Evolutionary conservation across 2,329 filamentous ascomycete species (phyloP).

Genomic region (Nigrospora oryzae): DNA sequence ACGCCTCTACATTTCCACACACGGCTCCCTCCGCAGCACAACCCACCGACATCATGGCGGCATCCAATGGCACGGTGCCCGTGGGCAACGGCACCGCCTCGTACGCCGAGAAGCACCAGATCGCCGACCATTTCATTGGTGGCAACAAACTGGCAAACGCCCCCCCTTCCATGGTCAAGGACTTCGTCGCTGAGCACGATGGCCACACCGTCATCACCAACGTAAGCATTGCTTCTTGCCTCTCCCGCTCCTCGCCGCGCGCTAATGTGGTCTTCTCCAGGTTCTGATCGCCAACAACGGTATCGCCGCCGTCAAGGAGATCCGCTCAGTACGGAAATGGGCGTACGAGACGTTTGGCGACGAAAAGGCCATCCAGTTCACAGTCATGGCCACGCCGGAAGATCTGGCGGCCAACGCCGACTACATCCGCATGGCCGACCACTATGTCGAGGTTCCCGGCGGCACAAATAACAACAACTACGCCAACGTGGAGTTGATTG

Average conservation of each 20-base stretch:
- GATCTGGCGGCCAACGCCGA: slow-evolving; percentile 96
- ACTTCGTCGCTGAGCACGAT: slow-evolving; percentile 83
- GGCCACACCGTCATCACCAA: slow-evolving; percentile 98
- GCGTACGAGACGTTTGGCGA: slow-evolving; percentile 99
- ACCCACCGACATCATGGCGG: slow-evolving; percentile 33
- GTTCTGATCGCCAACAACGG: slow-evolving; percentile 99
- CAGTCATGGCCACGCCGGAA: slow-evolving; percentile 98
- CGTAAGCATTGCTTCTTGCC: slow-evolving; percentile 44
- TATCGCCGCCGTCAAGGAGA: slow-evolving; percentile 99
- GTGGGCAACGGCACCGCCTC: slow-evolving; percentile 48
- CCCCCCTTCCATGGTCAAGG: slow-evolving; percentile 79
- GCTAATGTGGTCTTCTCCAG: slow-evolving; percentile 33
- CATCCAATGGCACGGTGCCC: slow-evolving; percentile 23
- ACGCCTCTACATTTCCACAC: no score
- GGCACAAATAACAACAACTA: slow-evolving; percentile 99
- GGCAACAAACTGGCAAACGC: slow-evolving; percentile 82
- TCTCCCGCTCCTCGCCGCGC: no score
- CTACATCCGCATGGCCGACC: slow-evolving; percentile 99
- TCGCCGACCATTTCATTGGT: slow-evolving; percentile 93
- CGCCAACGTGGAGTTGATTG: slow-evolving; percentile 97
- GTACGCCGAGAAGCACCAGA: slow-evolving; percentile 71
- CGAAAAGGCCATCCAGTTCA: slow-evolving; percentile 97
- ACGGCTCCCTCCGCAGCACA: not conserved
- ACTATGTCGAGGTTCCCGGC: slow-evolving; percentile 97
- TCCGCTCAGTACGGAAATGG: slow-evolving; percentile 99